These are phyloP conservation scores for Saturnispora hagleri DNA, from an alignment of 805 yeast genomes.

Conservation along the genomic window DNA sequence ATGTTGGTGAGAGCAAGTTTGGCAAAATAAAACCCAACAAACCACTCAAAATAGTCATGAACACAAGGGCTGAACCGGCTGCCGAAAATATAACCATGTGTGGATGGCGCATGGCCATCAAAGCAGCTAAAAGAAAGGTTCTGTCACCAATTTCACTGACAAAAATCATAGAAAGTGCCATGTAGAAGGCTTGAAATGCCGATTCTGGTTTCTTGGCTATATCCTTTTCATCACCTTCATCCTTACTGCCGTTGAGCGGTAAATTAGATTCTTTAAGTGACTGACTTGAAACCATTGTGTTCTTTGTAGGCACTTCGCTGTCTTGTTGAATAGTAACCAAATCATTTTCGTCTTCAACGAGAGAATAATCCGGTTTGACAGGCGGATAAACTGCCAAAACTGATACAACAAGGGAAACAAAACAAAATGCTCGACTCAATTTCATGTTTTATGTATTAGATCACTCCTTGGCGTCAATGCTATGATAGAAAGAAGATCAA, in stretches of 20 bases:
- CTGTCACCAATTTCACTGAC: conserved; percentile 97
- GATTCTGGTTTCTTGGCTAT: conserved; percentile 4
- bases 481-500: neutral
- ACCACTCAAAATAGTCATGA: conserved; percentile 91
- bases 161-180: conserved; percentile 84
- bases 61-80: conserved; percentile 71
- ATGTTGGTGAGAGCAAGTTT: conserved; percentile 63
- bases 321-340: conserved; percentile 13
- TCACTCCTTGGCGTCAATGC: neutral
- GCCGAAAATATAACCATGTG: conserved; percentile 79
- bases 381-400: conserved; percentile 16
- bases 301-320: neutral
- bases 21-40: conserved; percentile 89
- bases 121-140: conserved; percentile 91
- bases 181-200: conserved; percentile 42
- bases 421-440: neutral
- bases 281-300: neutral
- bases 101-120: conserved; percentile 95
- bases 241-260: neutral
- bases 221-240: too few species aligned
- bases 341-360: conserved; percentile 6
- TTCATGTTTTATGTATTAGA: neutral
- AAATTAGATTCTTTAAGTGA: neutral
- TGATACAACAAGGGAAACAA: neutral
- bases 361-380: conserved; percentile 3